These are phyloP conservation scores for Candida dajiaensis DNA, from an alignment of 805 yeast species.

Conservation along the genomic window DNA sequence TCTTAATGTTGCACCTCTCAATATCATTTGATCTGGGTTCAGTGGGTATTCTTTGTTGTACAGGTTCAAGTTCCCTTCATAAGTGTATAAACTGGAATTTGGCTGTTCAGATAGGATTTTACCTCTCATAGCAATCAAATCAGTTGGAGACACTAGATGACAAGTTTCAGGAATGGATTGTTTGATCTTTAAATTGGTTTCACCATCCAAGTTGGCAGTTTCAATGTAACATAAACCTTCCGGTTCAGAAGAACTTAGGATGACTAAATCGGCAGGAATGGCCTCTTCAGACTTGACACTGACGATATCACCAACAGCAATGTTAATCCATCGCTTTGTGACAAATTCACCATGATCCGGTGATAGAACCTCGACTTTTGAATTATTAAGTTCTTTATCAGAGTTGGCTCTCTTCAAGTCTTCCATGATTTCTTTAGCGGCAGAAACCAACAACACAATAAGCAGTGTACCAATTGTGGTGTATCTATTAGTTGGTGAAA, in stretches of 20 bases:
- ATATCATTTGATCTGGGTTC: conserved; percentile 82
- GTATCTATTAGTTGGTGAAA: conserved; percentile 91
- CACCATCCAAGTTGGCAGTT: conserved; percentile 97
- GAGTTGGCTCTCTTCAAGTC: conserved; percentile 85
- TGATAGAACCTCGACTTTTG: conserved; percentile 60
- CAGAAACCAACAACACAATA: conserved; percentile 84
- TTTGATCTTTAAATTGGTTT: conserved; percentile 91
- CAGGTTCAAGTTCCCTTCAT: conserved; percentile 73
- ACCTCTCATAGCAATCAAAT: conserved; percentile 48
- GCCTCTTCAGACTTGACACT: conserved; percentile 82
- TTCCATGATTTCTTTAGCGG: conserved; percentile 84
- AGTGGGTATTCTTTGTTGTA: conserved; percentile 61
- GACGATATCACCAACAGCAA: conserved; percentile 87
- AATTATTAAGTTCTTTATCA: conserved; percentile 82
- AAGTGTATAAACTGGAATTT: conserved; percentile 88
- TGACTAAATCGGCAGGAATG: conserved; percentile 86
- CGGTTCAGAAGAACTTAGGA: conserved; percentile 91
- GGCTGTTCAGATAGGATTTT: conserved; percentile 82
- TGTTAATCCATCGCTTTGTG: conserved; percentile 74
- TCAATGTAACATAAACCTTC: conserved; percentile 97
- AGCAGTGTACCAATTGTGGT: conserved; percentile 91
- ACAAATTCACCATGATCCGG: conserved; percentile 55
- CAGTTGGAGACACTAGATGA: conserved; percentile 58
- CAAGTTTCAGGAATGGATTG: conserved; percentile 81
- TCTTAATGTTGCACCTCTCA: conserved; percentile 93